These are phyloP conservation scores for Linnemannia hyalina DNA, from an alignment of 192 early-diverging fungal species.

Conservation along the genomic window DNA sequence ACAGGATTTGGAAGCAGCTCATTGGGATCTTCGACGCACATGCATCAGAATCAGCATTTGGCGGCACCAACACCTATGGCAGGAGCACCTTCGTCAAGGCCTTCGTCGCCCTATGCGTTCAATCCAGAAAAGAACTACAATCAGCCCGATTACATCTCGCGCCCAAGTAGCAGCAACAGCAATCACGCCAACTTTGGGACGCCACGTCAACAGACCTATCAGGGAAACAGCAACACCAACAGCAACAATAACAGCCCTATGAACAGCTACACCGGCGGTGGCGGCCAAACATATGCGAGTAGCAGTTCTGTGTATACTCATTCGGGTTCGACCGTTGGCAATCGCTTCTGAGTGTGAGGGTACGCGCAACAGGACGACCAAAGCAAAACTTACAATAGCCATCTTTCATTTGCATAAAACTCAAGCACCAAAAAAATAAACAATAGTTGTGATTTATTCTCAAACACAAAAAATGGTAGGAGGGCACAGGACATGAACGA, in stretches of 20 bases:
- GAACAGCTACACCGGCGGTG: constrained; percentile 2
- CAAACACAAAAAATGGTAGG: not conserved
- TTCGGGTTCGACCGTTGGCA: constrained; percentile 20
- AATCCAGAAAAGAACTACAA: constrained; percentile 38
- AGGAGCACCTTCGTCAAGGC: not conserved
- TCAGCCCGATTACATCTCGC: constrained; percentile 22
- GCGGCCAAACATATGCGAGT: constrained; percentile 26
- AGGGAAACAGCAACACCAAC: not conserved
- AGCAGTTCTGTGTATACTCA: constrained; percentile 43
- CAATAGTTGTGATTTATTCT: not conserved
- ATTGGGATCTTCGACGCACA: constrained; percentile 1
- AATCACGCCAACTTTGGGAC: constrained; percentile 13
- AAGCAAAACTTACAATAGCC: not conserved
- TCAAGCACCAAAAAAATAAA: not conserved
- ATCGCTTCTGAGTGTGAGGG: constrained; percentile 24
- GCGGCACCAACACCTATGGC: not conserved
- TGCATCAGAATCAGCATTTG: not conserved
- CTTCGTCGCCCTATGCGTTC: constrained; percentile 22
- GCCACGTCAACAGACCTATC: constrained; percentile 10
- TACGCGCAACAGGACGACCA: not conserved
- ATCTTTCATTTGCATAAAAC: not conserved
- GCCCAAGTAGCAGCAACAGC: constrained; percentile 47
- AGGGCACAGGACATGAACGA: not conserved
- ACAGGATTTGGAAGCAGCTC: constrained; percentile 36
- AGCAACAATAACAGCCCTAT: constrained; percentile 11